A percentile compares a stretch with the other conserved stretches of the same genome.
Evolutionary conservation across 805 yeast genomes (phyloP).

Genomic region (Monosporozyma unispora): DNA sequence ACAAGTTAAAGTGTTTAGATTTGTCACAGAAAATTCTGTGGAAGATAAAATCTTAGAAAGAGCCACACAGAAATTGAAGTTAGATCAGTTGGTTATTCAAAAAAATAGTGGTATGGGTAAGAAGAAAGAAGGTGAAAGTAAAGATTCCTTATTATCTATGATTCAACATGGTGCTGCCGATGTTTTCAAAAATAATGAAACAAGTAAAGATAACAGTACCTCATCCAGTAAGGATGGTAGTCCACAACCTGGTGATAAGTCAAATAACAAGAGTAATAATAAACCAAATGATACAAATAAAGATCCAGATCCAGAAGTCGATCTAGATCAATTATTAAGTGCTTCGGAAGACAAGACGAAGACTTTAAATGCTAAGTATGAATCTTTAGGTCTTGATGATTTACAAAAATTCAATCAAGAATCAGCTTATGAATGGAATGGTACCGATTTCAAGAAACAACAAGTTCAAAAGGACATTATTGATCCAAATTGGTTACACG

Average conservation of each 20-base stretch:
- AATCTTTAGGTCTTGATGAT: conserved; percentile 64
- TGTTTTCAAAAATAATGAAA: conserved; percentile 31
- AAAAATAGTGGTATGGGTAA: conserved; percentile 44
- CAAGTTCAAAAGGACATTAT: conserved; percentile 39
- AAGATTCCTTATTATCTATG: conserved; percentile 70
- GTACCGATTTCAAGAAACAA: conserved; percentile 68
- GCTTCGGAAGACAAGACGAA: conserved; percentile 57
- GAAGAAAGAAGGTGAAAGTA: conserved; percentile 33
- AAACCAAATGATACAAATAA: conserved; percentile 10
- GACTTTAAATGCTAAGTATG: conserved; percentile 53
- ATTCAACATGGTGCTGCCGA: conserved; percentile 77
- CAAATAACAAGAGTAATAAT: not conserved
- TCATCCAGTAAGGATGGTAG: conserved; percentile 18
- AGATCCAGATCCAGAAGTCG: conserved; percentile 36
- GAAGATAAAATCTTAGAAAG: conserved; percentile 77
- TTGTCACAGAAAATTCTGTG: conserved; percentile 72
- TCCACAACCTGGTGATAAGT: conserved; percentile 19
- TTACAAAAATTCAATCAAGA: conserved; percentile 67
- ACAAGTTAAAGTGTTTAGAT: conserved; percentile 71
- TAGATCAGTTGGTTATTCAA: conserved; percentile 77
- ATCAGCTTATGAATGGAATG: conserved; percentile 82
- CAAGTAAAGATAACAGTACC: conserved; percentile 3
- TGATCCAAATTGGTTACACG: conserved; percentile 67
- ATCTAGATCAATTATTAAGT: conserved; percentile 50
- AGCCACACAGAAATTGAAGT: conserved; percentile 68